Evolutionary conservation across 2,329 filamentous ascomycete genomes (phyloP), one percentile per base, ranked within the genome.

Genomic region (Tympanopsis confertula): DNA sequence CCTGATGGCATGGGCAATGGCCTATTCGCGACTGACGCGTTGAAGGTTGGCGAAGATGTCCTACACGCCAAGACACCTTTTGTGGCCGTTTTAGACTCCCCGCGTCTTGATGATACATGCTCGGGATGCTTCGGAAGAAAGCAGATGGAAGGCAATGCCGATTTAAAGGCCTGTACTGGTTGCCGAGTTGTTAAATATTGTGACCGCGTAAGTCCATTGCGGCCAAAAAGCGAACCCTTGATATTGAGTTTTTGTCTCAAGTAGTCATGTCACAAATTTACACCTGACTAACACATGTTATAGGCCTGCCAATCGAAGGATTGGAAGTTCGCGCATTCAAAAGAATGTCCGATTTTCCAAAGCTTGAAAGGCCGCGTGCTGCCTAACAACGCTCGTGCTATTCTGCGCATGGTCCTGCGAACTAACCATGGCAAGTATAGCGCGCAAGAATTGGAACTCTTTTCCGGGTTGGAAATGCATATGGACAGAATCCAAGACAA

Each of bases 181-280:
- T 33, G 30, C 17, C 30, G 15, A 15, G 30, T 33, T 33, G 30
- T 33, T 10, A 33, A 33, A 15, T 33, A 33, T 17, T 33, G 30
- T 33, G 15, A 33, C 17, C 10, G 15, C 10, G 30, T 33, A 13
- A 33, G 30, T 33, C 17, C 12, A 33, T 13, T n/a, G n/a, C n/a
- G n/a, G n/a, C n/a, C n/a, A n/a, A n/a, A n/a, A n/a, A n/a, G n/a
- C n/a, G n/a, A n/a, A n/a, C 24, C 24, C n/a, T 10, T n/a, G 10
- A 28, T n/a, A 10, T 28, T 10, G 24, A 28, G 24, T n/a, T 28
- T n/a, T 10, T 28, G 24, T 28, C 24, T 10, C 24, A 10, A 28
- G 10, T 28, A 28, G n/a, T n/a, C n/a, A n/a, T n/a, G n/a, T n/a
- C n/a, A n/a, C n/a, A n/a, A n/a, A n/a, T n/a, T n/a, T n/a, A n/a